Conservation (phyloP, 768 basidiomycete genomes). For the Lentinula boryana region DNA sequence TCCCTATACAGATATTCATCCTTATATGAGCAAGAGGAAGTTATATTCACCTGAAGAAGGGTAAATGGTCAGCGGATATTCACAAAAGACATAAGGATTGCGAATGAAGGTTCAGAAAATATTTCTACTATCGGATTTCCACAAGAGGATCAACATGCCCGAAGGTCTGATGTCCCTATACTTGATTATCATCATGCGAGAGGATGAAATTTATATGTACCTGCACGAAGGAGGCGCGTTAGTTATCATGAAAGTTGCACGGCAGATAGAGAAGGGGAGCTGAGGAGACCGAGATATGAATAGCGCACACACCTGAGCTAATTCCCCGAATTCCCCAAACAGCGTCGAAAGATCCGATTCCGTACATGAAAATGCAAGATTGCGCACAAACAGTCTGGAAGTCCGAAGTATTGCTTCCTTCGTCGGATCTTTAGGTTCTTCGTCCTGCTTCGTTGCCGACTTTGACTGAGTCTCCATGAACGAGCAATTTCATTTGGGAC, state of each 20-base stretch:
- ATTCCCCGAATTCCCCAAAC: conserved; percentile 63
- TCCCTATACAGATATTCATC: conserved; percentile 35
- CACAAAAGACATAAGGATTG: conserved; percentile 19
- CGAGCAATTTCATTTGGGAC: background rate
- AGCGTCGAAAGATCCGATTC: conserved; percentile 60
- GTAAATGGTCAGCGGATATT: background rate
- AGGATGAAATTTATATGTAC: background rate
- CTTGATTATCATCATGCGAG: conserved; percentile 32
- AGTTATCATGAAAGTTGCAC: background rate
- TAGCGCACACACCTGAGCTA: conserved; percentile 61
- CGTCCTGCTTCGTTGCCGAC: background rate
- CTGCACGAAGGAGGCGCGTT: background rate
- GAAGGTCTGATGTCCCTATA: conserved; percentile 66
- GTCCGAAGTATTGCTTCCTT: conserved; percentile 63
- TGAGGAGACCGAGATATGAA: background rate
- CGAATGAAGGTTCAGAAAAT: conserved; percentile 25
- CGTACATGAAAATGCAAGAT: conserved; percentile 83
- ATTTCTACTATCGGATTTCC: conserved; percentile 62
- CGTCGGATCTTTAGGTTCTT: conserved; percentile 25
- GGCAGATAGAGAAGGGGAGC: too few species aligned
- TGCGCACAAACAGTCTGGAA: conserved; percentile 86
- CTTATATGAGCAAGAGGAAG: background rate
- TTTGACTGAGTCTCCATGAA: background rate
- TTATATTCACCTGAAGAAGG: conserved; percentile 4
- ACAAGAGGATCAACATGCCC: conserved; percentile 55